Evolutionary conservation across 768 basidiomycete species (phyloP), one percentile per base, ranked within the genome.

Genomic region (Pisolithus sp.): DNA sequence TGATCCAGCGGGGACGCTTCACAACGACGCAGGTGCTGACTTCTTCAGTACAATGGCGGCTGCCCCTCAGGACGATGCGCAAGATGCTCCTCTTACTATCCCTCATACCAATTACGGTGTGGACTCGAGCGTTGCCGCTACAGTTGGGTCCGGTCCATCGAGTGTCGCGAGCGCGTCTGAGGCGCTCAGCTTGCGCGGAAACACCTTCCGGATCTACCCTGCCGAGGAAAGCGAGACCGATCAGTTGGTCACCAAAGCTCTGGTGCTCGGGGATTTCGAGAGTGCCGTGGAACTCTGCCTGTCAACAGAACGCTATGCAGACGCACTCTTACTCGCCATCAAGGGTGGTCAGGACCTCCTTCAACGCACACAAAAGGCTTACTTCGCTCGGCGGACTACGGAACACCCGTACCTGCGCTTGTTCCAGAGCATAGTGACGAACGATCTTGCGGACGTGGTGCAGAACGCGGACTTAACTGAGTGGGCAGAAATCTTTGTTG

Each of bases 401-500:
- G 71, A 79, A 1, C 71, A 87, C 3, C 90, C 94, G 0, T 97
- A 95, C 68, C 81, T 98, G 21, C 88, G 96, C 37, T 79, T 99
- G 10, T 91, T 94, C 80, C 92, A 97, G 64, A 89, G 86, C 12
- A 89, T 99, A 58, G 90, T 95, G 53, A 87, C 86, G 36, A 83
- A 93, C 60, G 96, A 98, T 62, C 80, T 98, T 7, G 77, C 81
- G 18, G 96, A 97, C 65, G 83, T 98, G 47, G 94, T 97, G 8
- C 93, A 96, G 67, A 96, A 97, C 60, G 95, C 94, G 21, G 93
- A 98, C 59, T 66, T 98, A 47, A 75, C 82, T 39, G 93, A 99
- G 65, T 98, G 95, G 95, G 82, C 86, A 53, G 95, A 96, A 68
- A 90, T 94, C 48, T 97, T 98, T 58, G 94, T 95, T 36, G 90